Evolutionary conservation across 2,329 filamentous ascomycete genomes (phyloP).

Genomic region (Diatrype stigma): DNA sequence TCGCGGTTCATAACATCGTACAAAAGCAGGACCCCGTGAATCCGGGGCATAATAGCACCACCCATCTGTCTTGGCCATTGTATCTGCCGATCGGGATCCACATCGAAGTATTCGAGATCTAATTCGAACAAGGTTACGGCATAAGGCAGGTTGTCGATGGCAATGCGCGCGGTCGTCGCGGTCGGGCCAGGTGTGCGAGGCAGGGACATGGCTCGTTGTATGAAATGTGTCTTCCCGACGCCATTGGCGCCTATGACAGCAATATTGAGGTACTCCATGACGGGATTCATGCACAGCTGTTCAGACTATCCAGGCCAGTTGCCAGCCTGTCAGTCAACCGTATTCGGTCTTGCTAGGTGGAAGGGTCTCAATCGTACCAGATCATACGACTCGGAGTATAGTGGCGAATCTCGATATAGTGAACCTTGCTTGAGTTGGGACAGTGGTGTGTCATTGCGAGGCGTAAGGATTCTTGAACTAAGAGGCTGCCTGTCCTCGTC

Average conservation of each 20-base stretch:
- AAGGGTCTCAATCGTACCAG: conserved; percentile 5
- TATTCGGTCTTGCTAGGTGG: neutral
- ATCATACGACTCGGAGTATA: conserved; percentile 28
- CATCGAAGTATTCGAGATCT: conserved; percentile 61
- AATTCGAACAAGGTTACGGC: conserved; percentile 61
- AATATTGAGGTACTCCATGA: conserved; percentile 60
- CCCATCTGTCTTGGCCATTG: conserved; percentile 66
- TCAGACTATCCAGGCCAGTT: neutral
- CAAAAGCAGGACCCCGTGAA: conserved; percentile 80
- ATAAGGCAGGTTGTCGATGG: conserved; percentile 54
- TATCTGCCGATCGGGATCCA: conserved; percentile 54
- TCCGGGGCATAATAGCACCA: conserved; percentile 65
- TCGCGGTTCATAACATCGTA: conserved; percentile 82
- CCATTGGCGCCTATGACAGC: conserved; percentile 63
- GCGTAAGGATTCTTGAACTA: conserved; percentile 21
- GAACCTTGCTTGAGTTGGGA: conserved; percentile 39
- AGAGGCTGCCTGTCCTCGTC: conserved; percentile 25
- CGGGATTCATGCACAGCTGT: conserved; percentile 15
- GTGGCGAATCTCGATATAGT: conserved; percentile 47
- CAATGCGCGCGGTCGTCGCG: conserved; percentile 52
- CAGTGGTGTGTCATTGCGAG: conserved; percentile 36
- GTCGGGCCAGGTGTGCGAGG: conserved; percentile 48
- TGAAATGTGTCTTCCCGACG: conserved; percentile 65
- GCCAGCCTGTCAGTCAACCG: neutral
- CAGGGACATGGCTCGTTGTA: conserved; percentile 58